Conservation (phyloP, 345 rosid species). For the Raphanus sativus region DNA sequence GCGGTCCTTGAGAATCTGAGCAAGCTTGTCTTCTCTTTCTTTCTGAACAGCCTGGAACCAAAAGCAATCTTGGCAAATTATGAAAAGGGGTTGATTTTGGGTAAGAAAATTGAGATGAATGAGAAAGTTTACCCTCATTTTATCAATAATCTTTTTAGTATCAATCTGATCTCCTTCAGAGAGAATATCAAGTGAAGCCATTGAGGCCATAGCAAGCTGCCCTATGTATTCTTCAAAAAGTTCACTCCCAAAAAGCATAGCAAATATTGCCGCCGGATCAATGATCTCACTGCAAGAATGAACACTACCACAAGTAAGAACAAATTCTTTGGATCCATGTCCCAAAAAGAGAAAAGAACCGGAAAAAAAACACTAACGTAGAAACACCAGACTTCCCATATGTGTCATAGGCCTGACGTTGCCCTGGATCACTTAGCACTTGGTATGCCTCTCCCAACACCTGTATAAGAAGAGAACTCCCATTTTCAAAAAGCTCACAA, state of each 20-base stretch:
- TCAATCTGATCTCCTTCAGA: slow-evolving; percentile 46
- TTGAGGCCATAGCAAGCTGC: slow-evolving; percentile 80
- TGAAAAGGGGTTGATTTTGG: neutral
- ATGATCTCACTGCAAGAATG: slow-evolving; percentile 70
- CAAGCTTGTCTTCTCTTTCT: slow-evolving; percentile 97
- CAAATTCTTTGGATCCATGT: slow-evolving; percentile 14
- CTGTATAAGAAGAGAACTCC: slow-evolving; percentile 41
- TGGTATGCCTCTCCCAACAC: slow-evolving; percentile 98
- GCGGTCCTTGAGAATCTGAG: slow-evolving; percentile 62
- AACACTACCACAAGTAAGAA: neutral
- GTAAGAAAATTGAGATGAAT: neutral
- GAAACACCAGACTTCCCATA: slow-evolving; percentile 94
- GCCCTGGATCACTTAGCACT: slow-evolving; percentile 85
- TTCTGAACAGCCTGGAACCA: slow-evolving; percentile 76
- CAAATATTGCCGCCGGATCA: slow-evolving; percentile 83
- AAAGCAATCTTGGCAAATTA: slow-evolving; percentile 12
- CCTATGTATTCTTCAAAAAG: slow-evolving; percentile 92
- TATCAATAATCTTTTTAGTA: slow-evolving; percentile 64
- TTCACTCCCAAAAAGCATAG: slow-evolving; percentile 96
- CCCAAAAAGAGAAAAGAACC: slow-evolving; percentile 10
- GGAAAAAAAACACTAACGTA: slow-evolving; percentile 57
- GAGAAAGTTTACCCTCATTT: slow-evolving; percentile 58
- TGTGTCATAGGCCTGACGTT: slow-evolving; percentile 91
- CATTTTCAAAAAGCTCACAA: neutral
- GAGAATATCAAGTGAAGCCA: slow-evolving; percentile 69